A percentile compares a stretch with the other conserved stretches of the same genome.
These are phyloP conservation scores for Astrothelium subdiscretum DNA, from an alignment of 495 filamentous ascomycete species.

Conservation along the genomic window DNA sequence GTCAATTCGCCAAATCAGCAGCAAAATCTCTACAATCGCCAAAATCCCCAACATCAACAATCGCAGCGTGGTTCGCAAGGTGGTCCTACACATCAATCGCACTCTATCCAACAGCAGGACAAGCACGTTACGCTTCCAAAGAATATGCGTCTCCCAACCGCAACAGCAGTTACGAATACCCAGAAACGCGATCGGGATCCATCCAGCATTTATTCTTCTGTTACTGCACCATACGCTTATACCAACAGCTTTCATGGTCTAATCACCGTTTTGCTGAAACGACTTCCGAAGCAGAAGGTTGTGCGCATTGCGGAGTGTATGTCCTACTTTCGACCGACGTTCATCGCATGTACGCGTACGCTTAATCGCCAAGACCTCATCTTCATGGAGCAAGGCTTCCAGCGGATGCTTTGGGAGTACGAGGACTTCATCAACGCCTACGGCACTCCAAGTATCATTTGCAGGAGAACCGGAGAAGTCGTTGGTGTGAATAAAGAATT, in stretches of 20 bases:
- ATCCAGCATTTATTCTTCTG: constrained; percentile 73
- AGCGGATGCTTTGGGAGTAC: constrained; percentile 82
- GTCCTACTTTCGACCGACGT: constrained; percentile 78
- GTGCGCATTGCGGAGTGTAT: constrained; percentile 76
- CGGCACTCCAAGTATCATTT: constrained; percentile 83
- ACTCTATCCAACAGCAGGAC: constrained; percentile 23
- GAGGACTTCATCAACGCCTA: constrained; percentile 81
- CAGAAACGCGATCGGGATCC: constrained; percentile 56
- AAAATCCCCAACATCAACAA: constrained; percentile 17
- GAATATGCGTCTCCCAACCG: constrained; percentile 9
- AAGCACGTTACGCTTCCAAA: constrained; percentile 8
- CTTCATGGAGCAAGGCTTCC: constrained; percentile 95
- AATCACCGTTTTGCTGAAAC: constrained; percentile 64
- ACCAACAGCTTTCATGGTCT: constrained; percentile 81
- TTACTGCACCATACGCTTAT: constrained; percentile 84
- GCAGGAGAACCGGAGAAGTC: constrained; percentile 83
- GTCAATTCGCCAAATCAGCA: constrained; percentile 15
- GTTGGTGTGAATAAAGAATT: constrained; percentile 92
- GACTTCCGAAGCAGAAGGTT: constrained; percentile 58
- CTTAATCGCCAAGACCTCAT: constrained; percentile 78
- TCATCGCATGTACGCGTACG: constrained; percentile 77
- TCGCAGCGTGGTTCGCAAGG: constrained; percentile 1
- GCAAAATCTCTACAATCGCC: constrained; percentile 20
- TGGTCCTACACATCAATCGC: constrained; percentile 7
- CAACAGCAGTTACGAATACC: constrained; percentile 36